These are phyloP conservation scores for Helenozyma baotianmanensis DNA, from an alignment of 805 yeast genomes.

Conservation along the genomic window DNA sequence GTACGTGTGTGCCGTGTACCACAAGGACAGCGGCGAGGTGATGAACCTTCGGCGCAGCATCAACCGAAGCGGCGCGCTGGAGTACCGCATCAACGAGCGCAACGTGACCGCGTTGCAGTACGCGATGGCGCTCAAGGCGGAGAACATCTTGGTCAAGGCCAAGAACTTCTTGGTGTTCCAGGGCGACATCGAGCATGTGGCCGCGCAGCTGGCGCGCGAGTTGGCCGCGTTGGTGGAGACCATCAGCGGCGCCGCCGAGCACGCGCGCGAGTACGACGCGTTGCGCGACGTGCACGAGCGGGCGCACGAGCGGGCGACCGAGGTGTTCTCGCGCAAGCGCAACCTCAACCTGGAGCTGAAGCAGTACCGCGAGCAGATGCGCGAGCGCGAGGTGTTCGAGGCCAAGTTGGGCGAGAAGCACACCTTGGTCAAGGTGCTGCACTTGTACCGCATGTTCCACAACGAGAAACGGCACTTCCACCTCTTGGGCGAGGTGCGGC, in stretches of 20 bases:
- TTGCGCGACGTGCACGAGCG: conserved; percentile 60
- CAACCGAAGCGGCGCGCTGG: conserved; percentile 54
- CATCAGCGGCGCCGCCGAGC: conserved; percentile 76
- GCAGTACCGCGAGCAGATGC: conserved; percentile 71
- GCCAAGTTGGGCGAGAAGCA: conserved; percentile 46
- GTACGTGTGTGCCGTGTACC: conserved; percentile 74
- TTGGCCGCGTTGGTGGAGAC: conserved; percentile 72
- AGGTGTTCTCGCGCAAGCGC: conserved; percentile 64
- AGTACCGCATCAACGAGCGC: conserved; percentile 60
- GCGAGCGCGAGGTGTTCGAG: conserved; percentile 66
- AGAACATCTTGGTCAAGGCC: conserved; percentile 83
- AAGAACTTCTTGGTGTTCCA: conserved; percentile 91
- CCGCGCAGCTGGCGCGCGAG: conserved; percentile 77
- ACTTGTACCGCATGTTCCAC: conserved; percentile 64
- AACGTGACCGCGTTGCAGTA: conserved; percentile 64
- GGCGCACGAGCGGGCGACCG: conserved; percentile 60
- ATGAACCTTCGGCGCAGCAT: conserved; percentile 63
- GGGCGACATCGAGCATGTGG: conserved; percentile 93
- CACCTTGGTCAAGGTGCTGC: conserved; percentile 42
- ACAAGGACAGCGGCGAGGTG: conserved; percentile 54
- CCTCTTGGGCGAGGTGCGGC: conserved; percentile 27
- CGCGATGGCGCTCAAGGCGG: conserved; percentile 58
- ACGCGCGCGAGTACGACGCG: conserved; percentile 58
- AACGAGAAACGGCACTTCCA: conserved; percentile 41
- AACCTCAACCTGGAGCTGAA: conserved; percentile 67